phyloP scores from a whole-genome alignment of 2,329 filamentous ascomycete genomes.

The Penicillium sp. region DNA sequence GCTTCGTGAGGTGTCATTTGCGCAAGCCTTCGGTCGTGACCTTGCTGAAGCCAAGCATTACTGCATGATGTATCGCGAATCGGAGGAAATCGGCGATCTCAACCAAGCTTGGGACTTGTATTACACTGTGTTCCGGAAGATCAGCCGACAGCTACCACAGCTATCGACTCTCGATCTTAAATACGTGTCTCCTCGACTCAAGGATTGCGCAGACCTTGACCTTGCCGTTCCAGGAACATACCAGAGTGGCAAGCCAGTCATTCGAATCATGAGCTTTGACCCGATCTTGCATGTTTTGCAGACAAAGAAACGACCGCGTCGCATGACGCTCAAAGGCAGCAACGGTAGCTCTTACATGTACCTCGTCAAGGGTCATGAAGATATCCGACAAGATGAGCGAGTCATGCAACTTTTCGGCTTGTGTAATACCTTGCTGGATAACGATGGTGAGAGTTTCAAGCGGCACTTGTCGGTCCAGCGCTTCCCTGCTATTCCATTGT shows the following conservation, averaged over 20 bases:
- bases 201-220: slow-evolving; percentile 79
- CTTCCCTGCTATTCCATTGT: slow-evolving; percentile 94
- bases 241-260: slow-evolving; percentile 72
- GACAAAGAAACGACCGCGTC: slow-evolving; percentile 92
- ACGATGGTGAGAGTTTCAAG: slow-evolving; percentile 95
- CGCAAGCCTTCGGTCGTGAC: slow-evolving; percentile 94
- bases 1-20: slow-evolving; percentile 91
- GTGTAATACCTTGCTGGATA: slow-evolving; percentile 89
- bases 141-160: slow-evolving; percentile 87
- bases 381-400: slow-evolving; percentile 97
- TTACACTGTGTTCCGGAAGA: slow-evolving; percentile 96
- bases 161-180: slow-evolving; percentile 89
- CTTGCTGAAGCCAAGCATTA: slow-evolving; percentile 92
- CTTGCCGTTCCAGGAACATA: slow-evolving; percentile 96
- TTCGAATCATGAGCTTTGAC: slow-evolving; percentile 86
- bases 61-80: slow-evolving; percentile 86
- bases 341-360: slow-evolving; percentile 87
- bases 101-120: slow-evolving; percentile 99
- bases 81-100: slow-evolving; percentile 86
- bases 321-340: slow-evolving; percentile 81
- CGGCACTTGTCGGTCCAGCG: slow-evolving; percentile 93
- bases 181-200: slow-evolving; percentile 92
- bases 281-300: slow-evolving; percentile 87
- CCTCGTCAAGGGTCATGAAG: slow-evolving; percentile 95
- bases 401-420: slow-evolving; percentile 99